Percentiles rank a stretch among this genome's conserved stretches.
phyloP scores from a whole-genome alignment of 2,329 filamentous ascomycete species.

The Colletotrichum liaoningense region DNA sequence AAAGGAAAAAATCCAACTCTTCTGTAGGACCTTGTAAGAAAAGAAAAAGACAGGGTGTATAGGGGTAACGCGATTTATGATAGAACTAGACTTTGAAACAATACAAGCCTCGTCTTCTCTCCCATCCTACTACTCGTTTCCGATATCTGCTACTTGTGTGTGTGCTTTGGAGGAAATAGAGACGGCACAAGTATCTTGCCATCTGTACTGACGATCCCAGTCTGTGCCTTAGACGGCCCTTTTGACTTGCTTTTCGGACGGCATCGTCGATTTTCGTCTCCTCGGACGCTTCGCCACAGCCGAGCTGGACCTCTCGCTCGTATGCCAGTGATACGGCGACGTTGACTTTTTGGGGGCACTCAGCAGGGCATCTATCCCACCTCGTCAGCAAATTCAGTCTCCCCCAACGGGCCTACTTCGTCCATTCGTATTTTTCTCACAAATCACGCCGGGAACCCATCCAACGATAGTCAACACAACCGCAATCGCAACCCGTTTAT shows the following conservation, averaged over 20 bases:
- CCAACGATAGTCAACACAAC: neutral
- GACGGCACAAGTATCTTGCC: too few species aligned
- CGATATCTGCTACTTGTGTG: too few species aligned
- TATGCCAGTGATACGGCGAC: constrained; percentile 11
- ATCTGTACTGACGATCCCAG: too few species aligned
- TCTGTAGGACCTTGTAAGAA: constrained; percentile 12
- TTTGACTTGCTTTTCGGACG: neutral
- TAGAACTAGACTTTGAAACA: constrained; percentile 35
- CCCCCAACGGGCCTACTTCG: too few species aligned
- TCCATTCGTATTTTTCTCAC: neutral
- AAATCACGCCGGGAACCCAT: constrained; percentile 2
- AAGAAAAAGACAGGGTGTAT: neutral
- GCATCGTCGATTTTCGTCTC: neutral
- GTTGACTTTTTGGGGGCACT: neutral
- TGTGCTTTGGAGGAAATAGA: too few species aligned
- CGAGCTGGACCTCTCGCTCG: neutral
- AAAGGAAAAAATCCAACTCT: constrained; percentile 6
- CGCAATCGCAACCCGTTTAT: neutral
- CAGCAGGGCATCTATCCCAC: neutral
- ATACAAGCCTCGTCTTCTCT: constrained; percentile 34
- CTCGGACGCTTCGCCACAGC: neutral
- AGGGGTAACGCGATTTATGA: constrained; percentile 30
- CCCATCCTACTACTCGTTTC: neutral
- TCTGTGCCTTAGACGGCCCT: neutral
- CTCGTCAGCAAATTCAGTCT: neutral